A percentile compares a stretch with the other conserved stretches of the same genome.
Evolutionary conservation across 352 stramenopile species (phyloP).

Genomic region (Phytopythium sindhum): DNA sequence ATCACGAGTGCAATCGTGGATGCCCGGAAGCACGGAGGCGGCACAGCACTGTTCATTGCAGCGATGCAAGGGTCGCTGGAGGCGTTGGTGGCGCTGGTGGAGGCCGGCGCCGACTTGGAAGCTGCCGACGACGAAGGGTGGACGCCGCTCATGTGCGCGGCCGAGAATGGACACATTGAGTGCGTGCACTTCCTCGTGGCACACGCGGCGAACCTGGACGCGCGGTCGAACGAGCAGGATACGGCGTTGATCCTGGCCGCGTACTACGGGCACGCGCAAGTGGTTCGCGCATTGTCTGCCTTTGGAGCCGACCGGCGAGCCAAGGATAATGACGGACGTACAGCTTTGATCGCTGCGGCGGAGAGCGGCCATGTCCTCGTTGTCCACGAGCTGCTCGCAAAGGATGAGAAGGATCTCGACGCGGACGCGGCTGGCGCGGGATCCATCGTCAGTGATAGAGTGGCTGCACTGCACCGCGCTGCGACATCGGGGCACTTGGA

Average conservation of each 20-base stretch:
- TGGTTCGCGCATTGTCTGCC: constrained; percentile 11
- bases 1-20: not conserved
- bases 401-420: not conserved
- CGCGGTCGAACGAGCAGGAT: constrained; percentile 10
- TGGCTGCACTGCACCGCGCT: not conserved
- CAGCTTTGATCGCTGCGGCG: constrained; percentile 11
- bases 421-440: not conserved
- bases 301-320: constrained; percentile 15
- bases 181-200: constrained; percentile 35
- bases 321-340: constrained; percentile 10
- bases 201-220: constrained; percentile 31
- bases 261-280: constrained; percentile 16
- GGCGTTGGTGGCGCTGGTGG: constrained; percentile 13
- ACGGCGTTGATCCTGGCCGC: constrained; percentile 21
- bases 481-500: not conserved
- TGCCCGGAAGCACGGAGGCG: not conserved
- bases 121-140: constrained; percentile 44
- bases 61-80: constrained; percentile 15
- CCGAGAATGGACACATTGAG: constrained; percentile 46
- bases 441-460: not conserved
- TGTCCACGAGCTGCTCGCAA: constrained; percentile 1
- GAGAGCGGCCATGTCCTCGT: constrained; percentile 1
- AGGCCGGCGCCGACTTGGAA: constrained; percentile 31
- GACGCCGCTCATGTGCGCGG: constrained; percentile 62
- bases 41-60: constrained; percentile 18